Evolutionary conservation across 192 early-diverging fungal genomes (phyloP).

Genomic region (Backusella circina): DNA sequence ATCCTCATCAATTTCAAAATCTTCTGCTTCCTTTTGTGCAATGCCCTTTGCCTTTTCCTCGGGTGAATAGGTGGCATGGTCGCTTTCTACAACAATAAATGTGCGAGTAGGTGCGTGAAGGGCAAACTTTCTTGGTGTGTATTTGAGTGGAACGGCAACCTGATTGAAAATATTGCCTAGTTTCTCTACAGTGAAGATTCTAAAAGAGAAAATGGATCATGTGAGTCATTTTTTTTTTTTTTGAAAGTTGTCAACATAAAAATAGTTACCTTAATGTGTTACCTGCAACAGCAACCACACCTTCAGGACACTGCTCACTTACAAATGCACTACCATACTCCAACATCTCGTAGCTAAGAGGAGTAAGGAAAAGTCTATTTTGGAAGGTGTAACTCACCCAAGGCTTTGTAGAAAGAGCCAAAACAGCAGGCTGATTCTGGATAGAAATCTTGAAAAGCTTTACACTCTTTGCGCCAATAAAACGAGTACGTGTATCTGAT

Average conservation of each 20-base stretch:
- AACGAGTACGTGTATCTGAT: slow-evolving; percentile 76
- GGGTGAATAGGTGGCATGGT: slow-evolving; percentile 73
- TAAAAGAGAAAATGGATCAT: slow-evolving; percentile 20
- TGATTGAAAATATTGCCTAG: slow-evolving; percentile 83
- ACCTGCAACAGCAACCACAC: slow-evolving; percentile 82
- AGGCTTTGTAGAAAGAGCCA: slow-evolving; percentile 82
- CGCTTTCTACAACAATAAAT: slow-evolving; percentile 89
- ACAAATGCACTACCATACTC: slow-evolving; percentile 81
- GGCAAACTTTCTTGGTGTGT: slow-evolving; percentile 84
- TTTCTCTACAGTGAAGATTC: slow-evolving; percentile 84
- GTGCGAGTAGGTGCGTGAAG: slow-evolving; percentile 69
- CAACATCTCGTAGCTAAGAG: slow-evolving; percentile 83
- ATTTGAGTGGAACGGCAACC: slow-evolving; percentile 73
- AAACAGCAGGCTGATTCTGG: slow-evolving; percentile 65
- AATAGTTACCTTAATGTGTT: slow-evolving; percentile 66
- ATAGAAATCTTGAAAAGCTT: slow-evolving; percentile 72
- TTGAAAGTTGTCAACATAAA: too few species aligned
- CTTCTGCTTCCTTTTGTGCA: slow-evolving; percentile 45
- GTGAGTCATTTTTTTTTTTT: too few species aligned
- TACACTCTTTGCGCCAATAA: slow-evolving; percentile 83
- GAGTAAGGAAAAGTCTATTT: slow-evolving; percentile 67
- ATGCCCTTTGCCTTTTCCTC: slow-evolving; percentile 58
- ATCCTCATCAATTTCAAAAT: slow-evolving; percentile 49
- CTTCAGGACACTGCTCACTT: slow-evolving; percentile 84
- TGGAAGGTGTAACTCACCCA: slow-evolving; percentile 87